Conservation (phyloP, 305 asterid genomes). For the Fraxinus greggii region DNA sequence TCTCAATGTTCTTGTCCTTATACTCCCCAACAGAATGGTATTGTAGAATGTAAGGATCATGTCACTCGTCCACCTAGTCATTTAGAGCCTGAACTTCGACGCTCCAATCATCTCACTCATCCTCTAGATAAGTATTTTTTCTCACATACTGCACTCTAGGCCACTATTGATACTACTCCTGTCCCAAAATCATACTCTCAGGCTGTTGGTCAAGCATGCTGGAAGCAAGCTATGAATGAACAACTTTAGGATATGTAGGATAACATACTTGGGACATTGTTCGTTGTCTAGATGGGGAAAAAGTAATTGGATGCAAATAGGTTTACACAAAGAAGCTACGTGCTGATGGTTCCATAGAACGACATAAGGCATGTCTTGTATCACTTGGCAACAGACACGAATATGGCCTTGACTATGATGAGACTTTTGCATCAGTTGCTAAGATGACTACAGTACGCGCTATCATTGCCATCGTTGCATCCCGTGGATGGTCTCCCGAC, state of each 20-base stretch:
- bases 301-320: not conserved
- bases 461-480: not conserved
- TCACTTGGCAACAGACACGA: not conserved
- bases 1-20: not conserved
- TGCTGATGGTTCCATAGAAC: not conserved
- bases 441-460: not conserved
- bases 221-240: not conserved
- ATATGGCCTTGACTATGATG: not conserved
- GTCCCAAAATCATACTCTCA: not conserved
- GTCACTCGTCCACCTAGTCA: not conserved
- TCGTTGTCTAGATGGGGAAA: not conserved
- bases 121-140: not conserved
- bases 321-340: not conserved
- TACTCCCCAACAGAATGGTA: not conserved
- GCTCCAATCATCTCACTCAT: not conserved
- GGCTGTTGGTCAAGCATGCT: not conserved
- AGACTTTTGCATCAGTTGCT: not conserved
- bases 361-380: not conserved
- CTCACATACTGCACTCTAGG: not conserved
- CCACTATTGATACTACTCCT: not conserved
- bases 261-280: not conserved
- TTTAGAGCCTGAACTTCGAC: not conserved
- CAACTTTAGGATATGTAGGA: not conserved
- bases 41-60: not conserved
- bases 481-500: not conserved